phyloP scores from a whole-genome alignment of 345 rosid species.

The Citrus medica region DNA sequence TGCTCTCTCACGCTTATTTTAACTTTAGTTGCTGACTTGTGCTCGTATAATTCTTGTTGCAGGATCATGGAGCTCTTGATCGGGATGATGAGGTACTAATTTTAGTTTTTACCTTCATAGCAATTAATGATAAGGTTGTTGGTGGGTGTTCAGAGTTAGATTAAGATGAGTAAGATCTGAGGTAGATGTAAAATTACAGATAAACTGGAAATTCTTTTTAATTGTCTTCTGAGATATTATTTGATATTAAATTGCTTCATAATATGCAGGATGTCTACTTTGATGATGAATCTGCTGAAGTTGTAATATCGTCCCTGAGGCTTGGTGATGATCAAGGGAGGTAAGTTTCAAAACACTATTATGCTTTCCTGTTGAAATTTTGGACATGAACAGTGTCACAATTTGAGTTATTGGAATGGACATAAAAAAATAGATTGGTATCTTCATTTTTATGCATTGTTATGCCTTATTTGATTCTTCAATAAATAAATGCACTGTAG shows the following conservation, averaged over 20 bases:
- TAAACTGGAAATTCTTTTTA: not conserved
- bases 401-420: not conserved
- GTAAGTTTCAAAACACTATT: slow-evolving; percentile 32
- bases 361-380: not conserved
- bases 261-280: slow-evolving; percentile 85
- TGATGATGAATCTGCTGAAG: slow-evolving; percentile 91
- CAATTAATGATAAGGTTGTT: not conserved
- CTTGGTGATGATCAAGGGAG: slow-evolving; percentile 97
- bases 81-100: slow-evolving; percentile 72
- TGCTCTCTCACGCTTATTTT: not conserved
- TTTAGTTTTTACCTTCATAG: not conserved
- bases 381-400: not conserved
- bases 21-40: not conserved
- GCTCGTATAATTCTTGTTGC: slow-evolving; percentile 23
- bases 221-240: slow-evolving; percentile 5
- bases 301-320: slow-evolving; percentile 88
- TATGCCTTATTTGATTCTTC: not conserved
- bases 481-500: not conserved
- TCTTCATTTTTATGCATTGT: not conserved
- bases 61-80: slow-evolving; percentile 72
- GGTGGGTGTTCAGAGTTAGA: not conserved
- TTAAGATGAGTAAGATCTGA: not conserved
- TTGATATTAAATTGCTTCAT: not conserved
- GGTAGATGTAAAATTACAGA: not conserved
- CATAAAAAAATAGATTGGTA: not conserved